phyloP scores from a whole-genome alignment of 257 asterid genomes.

The Penstemon eatonii region DNA sequence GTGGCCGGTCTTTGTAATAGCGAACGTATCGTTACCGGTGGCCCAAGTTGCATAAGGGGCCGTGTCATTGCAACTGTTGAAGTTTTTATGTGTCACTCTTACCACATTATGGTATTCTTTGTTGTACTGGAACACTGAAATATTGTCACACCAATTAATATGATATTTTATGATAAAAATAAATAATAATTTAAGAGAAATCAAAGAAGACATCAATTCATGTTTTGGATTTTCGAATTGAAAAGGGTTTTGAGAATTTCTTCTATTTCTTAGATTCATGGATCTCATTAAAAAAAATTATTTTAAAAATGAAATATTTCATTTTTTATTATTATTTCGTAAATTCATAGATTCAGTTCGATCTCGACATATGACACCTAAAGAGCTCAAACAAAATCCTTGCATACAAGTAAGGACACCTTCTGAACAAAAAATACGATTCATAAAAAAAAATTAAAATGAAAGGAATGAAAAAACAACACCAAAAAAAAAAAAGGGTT shows the following conservation, averaged over 20 bases:
- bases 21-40: conserved; percentile 54
- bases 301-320: too few species aligned
- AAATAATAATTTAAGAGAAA: not conserved
- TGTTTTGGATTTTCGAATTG: not conserved
- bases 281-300: not conserved
- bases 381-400: not conserved
- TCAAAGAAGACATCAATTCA: not conserved
- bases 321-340: too few species aligned
- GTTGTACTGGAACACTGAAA: conserved; percentile 54
- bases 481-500: not conserved
- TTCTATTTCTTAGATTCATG: too few species aligned
- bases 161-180: not conserved
- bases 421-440: not conserved
- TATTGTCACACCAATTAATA: not conserved
- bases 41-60: conserved; percentile 30
- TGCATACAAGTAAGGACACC: not conserved
- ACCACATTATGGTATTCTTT: conserved; percentile 48
- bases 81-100: conserved; percentile 53
- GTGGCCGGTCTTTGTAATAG: conserved; percentile 43
- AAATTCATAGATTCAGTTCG: not conserved
- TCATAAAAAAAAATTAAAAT: not conserved
- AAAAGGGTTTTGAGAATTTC: too few species aligned
- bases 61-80: conserved; percentile 46
- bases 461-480: too few species aligned
- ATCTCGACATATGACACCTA: not conserved